Evolutionary conservation across 495 filamentous ascomycete species (phyloP).

Genomic region (Sphaerosporella brunnea): DNA sequence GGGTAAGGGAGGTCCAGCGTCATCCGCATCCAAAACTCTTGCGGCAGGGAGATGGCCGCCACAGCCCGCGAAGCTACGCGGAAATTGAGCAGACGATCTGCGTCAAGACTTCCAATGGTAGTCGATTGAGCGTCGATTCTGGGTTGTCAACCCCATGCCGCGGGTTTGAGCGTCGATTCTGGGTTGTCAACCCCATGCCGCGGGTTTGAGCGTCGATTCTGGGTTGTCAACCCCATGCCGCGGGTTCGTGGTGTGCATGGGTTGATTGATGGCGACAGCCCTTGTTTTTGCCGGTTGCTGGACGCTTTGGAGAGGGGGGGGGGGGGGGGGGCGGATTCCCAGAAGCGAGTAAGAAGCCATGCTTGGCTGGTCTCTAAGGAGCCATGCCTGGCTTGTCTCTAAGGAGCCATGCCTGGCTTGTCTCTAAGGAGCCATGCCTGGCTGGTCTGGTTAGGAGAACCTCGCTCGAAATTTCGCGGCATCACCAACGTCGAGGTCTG

Average conservation of each 20-base stretch:
- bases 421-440: too few species aligned
- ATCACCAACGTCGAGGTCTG: background rate
- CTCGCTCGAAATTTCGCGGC: background rate
- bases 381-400: too few species aligned
- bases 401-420: too few species aligned
- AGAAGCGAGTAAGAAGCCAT: background rate
- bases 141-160: too few species aligned
- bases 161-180: too few species aligned
- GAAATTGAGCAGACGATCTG: background rate
- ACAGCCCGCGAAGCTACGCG: background rate
- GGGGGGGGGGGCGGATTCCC: background rate
- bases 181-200: too few species aligned
- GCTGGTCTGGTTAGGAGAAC: background rate
- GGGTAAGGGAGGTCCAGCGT: background rate
- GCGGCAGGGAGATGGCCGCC: background rate
- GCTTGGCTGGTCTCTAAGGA: background rate
- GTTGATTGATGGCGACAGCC: too few species aligned
- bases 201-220: too few species aligned
- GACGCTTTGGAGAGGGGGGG: too few species aligned
- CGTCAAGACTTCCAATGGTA: background rate
- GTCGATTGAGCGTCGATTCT: background rate
- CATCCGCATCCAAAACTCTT: background rate
- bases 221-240: too few species aligned
- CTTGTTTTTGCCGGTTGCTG: too few species aligned
- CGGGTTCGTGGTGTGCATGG: too few species aligned